Base-by-base conservation (phyloP, 2,329 filamentous ascomycete species). In the Calonectria hawksworthii region DNA sequence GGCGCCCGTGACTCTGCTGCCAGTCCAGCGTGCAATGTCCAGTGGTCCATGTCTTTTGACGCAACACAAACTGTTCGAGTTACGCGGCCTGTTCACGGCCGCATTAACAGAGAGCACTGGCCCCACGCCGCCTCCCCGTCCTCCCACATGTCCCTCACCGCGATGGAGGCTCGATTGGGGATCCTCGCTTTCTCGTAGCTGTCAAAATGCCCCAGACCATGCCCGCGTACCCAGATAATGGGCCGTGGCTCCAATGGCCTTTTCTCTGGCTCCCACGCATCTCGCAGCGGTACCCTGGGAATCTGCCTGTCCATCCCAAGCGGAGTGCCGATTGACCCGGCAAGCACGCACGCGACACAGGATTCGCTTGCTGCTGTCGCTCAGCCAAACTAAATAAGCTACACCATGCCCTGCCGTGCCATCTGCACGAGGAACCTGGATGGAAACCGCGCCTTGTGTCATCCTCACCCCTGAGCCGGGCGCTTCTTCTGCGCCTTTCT, bases 231-330 rank as follows among this genome's bases (percentile, higher is more conserved):
- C 32, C 34, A 63, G 21, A 65, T 50, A 65, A 65, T 38, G 56
- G 56, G 30, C 32, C 34, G 26, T 23, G 41, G 36, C 32, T 36
- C 26, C 38, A 63, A 41, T 63, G 38, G 38, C 26, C 28, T 44
- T 50, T 38, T 23, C 61, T 65, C 61, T 26, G 44, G 61, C 41
- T 34, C 61, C 38, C 61, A 65, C 28, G 61, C 61, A 65, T 44
- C 38, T 65, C 23, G 18, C 61, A 65, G 61, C 61, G 61, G 30
- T 65, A 65, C 61, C 61, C 61, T 50, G 38, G 61, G 21, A 65
- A 65, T 50, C 38, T 65, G 38, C 28, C 38, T 44, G 14, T 50
- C 41, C 41, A 65, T 50, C 11, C 38, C 28, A 18, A 34, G 38
- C 38, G 61, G 61, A 44, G 41, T 23, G 26, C 61, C 61, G 61